A percentile compares a stretch with the other conserved stretches of the same genome.
phyloP scores from a whole-genome alignment of 495 filamentous ascomycete genomes.

The Massariosphaeria phaeospora region DNA sequence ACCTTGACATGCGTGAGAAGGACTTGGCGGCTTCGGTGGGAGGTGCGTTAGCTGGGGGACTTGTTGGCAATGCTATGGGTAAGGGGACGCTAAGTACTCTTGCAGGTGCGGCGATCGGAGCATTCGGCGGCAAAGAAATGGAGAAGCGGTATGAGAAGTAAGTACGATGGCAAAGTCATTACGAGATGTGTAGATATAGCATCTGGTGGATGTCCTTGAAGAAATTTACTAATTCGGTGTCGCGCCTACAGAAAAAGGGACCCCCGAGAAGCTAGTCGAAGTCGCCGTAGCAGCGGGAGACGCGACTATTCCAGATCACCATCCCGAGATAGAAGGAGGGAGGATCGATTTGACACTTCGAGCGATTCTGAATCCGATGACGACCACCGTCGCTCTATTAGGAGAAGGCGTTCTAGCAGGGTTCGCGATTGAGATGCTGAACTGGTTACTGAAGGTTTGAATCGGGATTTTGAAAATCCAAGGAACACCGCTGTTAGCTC shows the following conservation, averaged over 20 bases:
- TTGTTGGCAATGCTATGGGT: slow-evolving; percentile 20
- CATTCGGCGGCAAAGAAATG: slow-evolving; percentile 19
- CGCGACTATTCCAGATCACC: slow-evolving; percentile 7
- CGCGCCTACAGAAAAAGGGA: slow-evolving; percentile 10
- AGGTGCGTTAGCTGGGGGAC: slow-evolving; percentile 33
- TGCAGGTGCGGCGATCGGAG: slow-evolving; percentile 29
- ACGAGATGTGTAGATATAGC: not conserved
- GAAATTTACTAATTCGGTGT: slow-evolving; percentile 15
- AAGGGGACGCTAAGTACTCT: slow-evolving; percentile 31
- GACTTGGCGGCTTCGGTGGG: slow-evolving; percentile 27
- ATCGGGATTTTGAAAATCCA: too few relatives aligned
- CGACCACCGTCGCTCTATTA: slow-evolving; percentile 2
- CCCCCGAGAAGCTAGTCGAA: slow-evolving; percentile 7
- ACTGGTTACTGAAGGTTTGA: not conserved
- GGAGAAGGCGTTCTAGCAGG: not conserved
- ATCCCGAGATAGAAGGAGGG: slow-evolving; percentile 5
- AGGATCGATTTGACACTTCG: slow-evolving; percentile 2
- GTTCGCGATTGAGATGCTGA: slow-evolving; percentile 2
- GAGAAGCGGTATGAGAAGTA: slow-evolving; percentile 32
- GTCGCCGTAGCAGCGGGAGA: slow-evolving; percentile 2
- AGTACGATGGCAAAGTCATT: slow-evolving; percentile 11
- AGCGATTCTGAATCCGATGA: slow-evolving; percentile 20
- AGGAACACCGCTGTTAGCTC: too few relatives aligned
- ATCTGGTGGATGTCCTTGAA: not conserved
- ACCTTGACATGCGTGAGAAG: slow-evolving; percentile 22